Percentiles rank a stretch among this genome's conserved stretches.
Evolutionary conservation across 2,329 filamentous ascomycete species (phyloP).

Genomic region (Botrytis pseudocinerea): DNA sequence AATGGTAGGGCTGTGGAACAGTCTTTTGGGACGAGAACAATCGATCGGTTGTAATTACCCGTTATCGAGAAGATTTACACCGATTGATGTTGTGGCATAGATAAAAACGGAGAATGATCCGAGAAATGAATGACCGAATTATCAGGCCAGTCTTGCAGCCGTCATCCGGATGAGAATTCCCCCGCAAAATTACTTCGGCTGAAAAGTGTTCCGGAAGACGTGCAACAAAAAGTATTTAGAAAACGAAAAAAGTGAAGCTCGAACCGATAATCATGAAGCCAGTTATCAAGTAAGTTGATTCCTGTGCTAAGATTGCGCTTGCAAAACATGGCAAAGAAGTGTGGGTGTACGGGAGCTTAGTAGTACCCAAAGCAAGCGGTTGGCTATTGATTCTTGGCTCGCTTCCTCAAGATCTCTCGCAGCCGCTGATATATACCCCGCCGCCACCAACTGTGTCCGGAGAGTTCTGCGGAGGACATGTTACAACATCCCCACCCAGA

Average conservation of each 20-base stretch:
- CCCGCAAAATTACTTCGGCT: conserved; percentile 17
- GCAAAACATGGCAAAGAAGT: not conserved
- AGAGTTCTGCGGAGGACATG: not conserved
- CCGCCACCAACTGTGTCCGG: not conserved
- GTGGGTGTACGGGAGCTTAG: not conserved
- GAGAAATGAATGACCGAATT: not conserved
- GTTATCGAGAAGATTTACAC: not conserved
- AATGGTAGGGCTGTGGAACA: not conserved
- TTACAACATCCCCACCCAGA: not conserved
- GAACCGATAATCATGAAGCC: not conserved
- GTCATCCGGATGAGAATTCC: conserved; percentile 22
- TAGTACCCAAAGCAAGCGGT: not conserved
- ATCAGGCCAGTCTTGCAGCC: conserved; percentile 17
- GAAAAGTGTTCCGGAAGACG: conserved; percentile 24
- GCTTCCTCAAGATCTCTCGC: not conserved
- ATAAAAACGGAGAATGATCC: not conserved
- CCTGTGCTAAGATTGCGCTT: not conserved
- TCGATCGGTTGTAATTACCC: not conserved
- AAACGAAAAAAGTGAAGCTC: not conserved
- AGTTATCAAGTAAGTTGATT: not conserved
- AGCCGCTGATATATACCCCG: not conserved
- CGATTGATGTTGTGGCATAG: not conserved
- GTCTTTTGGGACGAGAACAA: not conserved
- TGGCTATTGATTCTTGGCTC: not conserved
- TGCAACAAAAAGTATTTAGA: conserved; percentile 14